phyloP scores from a whole-genome alignment of 2,329 filamentous ascomycete species.

The Fusarium protoensiforme region DNA sequence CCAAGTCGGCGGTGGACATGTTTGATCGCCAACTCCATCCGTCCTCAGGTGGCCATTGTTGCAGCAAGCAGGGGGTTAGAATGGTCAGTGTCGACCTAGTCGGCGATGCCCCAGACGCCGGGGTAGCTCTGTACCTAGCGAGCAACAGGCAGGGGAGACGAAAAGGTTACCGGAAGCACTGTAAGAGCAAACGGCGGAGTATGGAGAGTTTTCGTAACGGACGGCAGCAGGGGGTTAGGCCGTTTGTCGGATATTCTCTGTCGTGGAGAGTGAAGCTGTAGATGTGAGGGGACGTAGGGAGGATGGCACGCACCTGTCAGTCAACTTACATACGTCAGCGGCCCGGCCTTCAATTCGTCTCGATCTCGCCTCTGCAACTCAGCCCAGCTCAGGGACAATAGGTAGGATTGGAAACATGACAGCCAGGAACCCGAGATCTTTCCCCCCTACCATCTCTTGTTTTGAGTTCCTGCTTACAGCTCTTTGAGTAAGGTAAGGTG shows the following conservation, averaged over 20 bases:
- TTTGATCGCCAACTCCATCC: constrained; percentile 32
- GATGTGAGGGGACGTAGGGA: neutral
- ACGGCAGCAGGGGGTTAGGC: neutral
- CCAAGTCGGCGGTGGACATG: constrained; percentile 14
- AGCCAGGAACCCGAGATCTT: constrained; percentile 1
- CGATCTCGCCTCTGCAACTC: neutral
- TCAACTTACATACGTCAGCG: neutral
- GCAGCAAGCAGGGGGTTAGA: constrained; percentile 6
- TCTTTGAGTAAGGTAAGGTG: neutral
- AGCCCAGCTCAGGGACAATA: neutral
- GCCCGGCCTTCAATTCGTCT: neutral
- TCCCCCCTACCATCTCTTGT: neutral
- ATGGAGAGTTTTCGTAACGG: neutral
- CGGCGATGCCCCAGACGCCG: constrained; percentile 6
- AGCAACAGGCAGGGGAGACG: neutral
- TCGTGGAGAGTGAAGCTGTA: neutral
- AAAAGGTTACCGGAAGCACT: constrained; percentile 3
- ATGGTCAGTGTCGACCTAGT: neutral
- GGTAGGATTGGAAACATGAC: neutral
- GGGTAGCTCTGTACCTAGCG: neutral
- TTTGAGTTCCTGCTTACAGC: constrained; percentile 11
- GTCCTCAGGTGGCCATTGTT: constrained; percentile 27
- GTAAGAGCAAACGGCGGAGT: constrained; percentile 14
- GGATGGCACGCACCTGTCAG: neutral
- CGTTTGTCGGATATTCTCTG: neutral